Conservation (phyloP, 352 stramenopile species). For the Globisporangium cylindrosporum region DNA sequence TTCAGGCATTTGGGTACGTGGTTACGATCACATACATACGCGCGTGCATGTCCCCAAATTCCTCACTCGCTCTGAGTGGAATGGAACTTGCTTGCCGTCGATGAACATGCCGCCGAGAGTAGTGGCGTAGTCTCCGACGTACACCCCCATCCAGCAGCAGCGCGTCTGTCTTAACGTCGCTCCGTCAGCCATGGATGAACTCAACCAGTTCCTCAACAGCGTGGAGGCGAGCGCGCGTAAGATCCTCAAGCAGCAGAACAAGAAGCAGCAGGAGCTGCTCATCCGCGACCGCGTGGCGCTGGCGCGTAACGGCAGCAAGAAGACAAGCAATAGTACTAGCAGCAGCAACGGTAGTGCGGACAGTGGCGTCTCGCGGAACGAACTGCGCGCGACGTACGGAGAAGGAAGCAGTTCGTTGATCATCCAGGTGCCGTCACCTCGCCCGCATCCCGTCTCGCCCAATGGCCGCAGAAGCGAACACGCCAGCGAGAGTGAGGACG, state of each 20-base stretch:
- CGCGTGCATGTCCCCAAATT: neutral
- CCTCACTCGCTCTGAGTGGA: neutral
- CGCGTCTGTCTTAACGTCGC: neutral
- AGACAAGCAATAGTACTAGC: neutral
- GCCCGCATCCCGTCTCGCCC: slow-evolving; percentile 20
- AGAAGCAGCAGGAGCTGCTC: slow-evolving; percentile 64
- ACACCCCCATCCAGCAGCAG: neutral
- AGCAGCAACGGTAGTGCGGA: slow-evolving; percentile 16
- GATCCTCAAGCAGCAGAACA: slow-evolving; percentile 83
- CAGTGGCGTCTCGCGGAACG: slow-evolving; percentile 37
- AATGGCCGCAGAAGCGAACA: slow-evolving; percentile 27
- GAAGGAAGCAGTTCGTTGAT: slow-evolving; percentile 35
- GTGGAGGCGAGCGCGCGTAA: slow-evolving; percentile 70
- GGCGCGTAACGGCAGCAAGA: slow-evolving; percentile 9
- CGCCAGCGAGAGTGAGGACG: slow-evolving; percentile 15
- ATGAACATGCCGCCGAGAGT: neutral
- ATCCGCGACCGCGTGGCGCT: slow-evolving; percentile 43
- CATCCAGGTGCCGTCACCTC: slow-evolving; percentile 31
- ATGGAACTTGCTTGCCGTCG: neutral
- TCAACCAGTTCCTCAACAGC: slow-evolving; percentile 78
- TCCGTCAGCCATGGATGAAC: slow-evolving; percentile 51
- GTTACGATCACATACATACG: no score
- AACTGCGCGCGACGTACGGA: slow-evolving; percentile 58
- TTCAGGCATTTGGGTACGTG: neutral
- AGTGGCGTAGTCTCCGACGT: neutral